These are phyloP conservation scores for Articulospora tetracladia DNA, from an alignment of 495 filamentous ascomycete genomes.

Conservation along the genomic window DNA sequence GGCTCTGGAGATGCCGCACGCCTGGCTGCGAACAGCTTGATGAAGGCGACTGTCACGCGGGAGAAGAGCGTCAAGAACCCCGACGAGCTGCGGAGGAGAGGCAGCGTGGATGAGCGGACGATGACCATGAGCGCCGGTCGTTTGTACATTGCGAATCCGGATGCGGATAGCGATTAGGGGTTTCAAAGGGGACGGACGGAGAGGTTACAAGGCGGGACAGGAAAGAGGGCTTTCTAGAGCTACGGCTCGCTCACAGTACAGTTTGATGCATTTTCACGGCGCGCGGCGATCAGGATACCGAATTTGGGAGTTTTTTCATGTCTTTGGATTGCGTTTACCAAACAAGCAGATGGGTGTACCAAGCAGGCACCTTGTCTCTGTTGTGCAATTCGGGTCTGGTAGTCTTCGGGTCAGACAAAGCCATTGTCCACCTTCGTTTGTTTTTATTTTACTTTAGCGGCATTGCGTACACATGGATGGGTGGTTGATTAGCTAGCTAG, in stretches of 20 bases:
- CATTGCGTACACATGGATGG: constrained; percentile 10
- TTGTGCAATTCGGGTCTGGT: not conserved
- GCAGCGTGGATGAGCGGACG: constrained; percentile 91
- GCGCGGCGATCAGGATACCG: constrained; percentile 4
- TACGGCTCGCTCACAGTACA: not conserved
- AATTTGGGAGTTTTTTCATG: not conserved
- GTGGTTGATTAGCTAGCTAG: too few species aligned
- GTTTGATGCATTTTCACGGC: constrained; percentile 12
- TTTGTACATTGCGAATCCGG: constrained; percentile 93
- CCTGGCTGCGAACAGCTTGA: constrained; percentile 47
- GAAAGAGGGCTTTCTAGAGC: not conserved
- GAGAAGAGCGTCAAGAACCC: constrained; percentile 65
- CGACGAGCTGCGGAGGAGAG: constrained; percentile 75
- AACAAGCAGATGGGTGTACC: too few species aligned
- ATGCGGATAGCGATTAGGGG: constrained; percentile 56
- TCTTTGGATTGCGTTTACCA: not conserved
- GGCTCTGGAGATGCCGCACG: constrained; percentile 27
- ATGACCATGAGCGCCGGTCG: constrained; percentile 76
- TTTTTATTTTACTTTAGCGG: too few species aligned
- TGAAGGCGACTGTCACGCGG: constrained; percentile 48
- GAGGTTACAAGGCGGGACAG: too few species aligned
- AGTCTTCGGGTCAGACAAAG: not conserved
- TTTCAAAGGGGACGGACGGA: not conserved
- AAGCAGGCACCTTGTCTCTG: not conserved
- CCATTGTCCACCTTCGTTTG: constrained; percentile 13